Conservation (phyloP, 306 rosid species). For the Sechiopsis laciniata region DNA sequence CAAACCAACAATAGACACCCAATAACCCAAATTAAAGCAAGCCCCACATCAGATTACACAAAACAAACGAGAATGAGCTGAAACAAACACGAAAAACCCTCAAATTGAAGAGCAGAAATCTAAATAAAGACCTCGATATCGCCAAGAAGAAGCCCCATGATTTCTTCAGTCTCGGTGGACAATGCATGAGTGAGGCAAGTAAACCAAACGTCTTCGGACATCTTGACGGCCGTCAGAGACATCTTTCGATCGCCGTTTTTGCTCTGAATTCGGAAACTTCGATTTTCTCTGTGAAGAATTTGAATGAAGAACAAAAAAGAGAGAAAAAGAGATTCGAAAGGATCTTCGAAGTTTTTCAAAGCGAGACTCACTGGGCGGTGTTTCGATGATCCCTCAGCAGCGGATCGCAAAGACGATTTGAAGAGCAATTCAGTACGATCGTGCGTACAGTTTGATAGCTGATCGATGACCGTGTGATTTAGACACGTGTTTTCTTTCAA, state of each 20-base stretch:
- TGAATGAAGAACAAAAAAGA: too few relatives aligned
- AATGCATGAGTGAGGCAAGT: constrained; percentile 90
- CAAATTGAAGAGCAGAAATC: background rate
- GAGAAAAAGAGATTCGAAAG: background rate
- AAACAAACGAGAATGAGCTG: background rate
- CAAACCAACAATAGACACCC: background rate
- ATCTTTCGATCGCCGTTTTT: constrained; percentile 32
- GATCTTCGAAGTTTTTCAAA: constrained; percentile 10
- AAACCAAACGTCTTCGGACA: constrained; percentile 91
- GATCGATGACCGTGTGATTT: background rate
- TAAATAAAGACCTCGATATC: constrained; percentile 63
- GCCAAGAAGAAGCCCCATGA: constrained; percentile 98
- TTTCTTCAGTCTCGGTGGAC: constrained; percentile 97
- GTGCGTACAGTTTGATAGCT: background rate
- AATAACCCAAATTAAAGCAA: background rate
- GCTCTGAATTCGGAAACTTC: background rate
- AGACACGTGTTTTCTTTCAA: too few relatives aligned
- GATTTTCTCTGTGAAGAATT: too few relatives aligned
- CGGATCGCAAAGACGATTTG: background rate
- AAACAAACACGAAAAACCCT: background rate
- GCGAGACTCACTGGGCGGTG: background rate
- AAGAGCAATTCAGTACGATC: background rate
- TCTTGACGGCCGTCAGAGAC: constrained; percentile 79
- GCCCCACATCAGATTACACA: background rate
- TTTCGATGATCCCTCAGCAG: background rate